These are phyloP conservation scores for Citropsis articulata DNA, from an alignment of 345 rosid species.

Conservation along the genomic window DNA sequence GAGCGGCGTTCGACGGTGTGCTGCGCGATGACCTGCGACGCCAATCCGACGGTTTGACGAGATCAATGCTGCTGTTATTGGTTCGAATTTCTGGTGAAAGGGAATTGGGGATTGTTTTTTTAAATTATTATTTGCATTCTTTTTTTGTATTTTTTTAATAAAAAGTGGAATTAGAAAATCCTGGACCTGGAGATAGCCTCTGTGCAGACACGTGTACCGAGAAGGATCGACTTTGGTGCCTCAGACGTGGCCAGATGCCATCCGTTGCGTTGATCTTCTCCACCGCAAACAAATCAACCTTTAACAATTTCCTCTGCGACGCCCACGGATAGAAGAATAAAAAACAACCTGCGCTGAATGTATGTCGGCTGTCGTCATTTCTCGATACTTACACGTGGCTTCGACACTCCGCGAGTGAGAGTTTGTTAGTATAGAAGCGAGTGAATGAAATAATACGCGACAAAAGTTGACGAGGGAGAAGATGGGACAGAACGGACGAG, in stretches of 20 bases:
- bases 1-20: no score
- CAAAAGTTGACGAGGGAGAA: not conserved
- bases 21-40: no score
- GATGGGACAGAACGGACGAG: not conserved
- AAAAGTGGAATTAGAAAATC: no score
- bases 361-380: not conserved
- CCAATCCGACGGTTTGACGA: no score
- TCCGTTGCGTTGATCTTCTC: slow-evolving; percentile 3
- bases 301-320: not conserved
- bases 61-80: no score
- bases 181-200: not conserved
- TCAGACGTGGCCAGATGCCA: not conserved
- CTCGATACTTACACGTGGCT: not conserved
- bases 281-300: not conserved
- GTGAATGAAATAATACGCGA: not conserved
- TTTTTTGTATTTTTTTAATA: no score
- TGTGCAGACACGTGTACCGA: slow-evolving; percentile 5
- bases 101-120: no score
- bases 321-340: not conserved
- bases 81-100: no score
- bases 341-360: not conserved
- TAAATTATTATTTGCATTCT: no score
- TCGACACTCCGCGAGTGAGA: not conserved
- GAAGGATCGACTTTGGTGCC: not conserved
- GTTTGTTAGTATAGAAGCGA: not conserved